A percentile compares a stretch with the other conserved stretches of the same genome.
These are phyloP conservation scores for Saxophila tyrrhenica DNA, from an alignment of 495 filamentous ascomycete species.

Conservation along the genomic window DNA sequence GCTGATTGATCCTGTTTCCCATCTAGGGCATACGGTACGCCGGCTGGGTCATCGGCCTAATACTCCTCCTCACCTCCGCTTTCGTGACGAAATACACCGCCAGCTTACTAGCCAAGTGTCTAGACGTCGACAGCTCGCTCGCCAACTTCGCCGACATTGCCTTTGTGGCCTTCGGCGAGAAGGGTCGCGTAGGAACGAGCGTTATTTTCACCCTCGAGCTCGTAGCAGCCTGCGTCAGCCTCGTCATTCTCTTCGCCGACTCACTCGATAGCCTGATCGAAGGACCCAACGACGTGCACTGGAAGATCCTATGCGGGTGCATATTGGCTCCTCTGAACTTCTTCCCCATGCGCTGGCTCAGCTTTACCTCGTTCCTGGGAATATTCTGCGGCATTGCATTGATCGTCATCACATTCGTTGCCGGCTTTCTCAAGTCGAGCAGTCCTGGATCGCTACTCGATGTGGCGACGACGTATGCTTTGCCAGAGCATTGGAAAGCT, in stretches of 20 bases:
- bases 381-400: conserved; percentile 79
- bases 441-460: conserved; percentile 70
- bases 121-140: conserved; percentile 67
- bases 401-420: conserved; percentile 62
- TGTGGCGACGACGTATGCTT: conserved; percentile 62
- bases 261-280: conserved; percentile 70
- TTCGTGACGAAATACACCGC: conserved; percentile 73
- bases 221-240: conserved; percentile 72
- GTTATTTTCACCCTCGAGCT: conserved; percentile 84
- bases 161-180: conserved; percentile 77
- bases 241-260: conserved; percentile 86
- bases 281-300: conserved; percentile 54
- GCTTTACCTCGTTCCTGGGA: conserved; percentile 79
- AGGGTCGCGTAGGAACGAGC: conserved; percentile 65
- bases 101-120: conserved; percentile 69
- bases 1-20: too few relatives aligned
- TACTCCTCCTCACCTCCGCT: conserved; percentile 58
- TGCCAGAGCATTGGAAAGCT: conserved; percentile 75
- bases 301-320: conserved; percentile 76
- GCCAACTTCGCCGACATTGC: conserved; percentile 90
- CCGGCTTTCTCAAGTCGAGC: conserved; percentile 70
- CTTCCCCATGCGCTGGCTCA: conserved; percentile 67
- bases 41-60: conserved; percentile 76
- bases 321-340: conserved; percentile 75
- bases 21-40: conserved; percentile 77